Conservation (phyloP, 179 eudicot species). For the Corrigiola litoralis region DNA sequence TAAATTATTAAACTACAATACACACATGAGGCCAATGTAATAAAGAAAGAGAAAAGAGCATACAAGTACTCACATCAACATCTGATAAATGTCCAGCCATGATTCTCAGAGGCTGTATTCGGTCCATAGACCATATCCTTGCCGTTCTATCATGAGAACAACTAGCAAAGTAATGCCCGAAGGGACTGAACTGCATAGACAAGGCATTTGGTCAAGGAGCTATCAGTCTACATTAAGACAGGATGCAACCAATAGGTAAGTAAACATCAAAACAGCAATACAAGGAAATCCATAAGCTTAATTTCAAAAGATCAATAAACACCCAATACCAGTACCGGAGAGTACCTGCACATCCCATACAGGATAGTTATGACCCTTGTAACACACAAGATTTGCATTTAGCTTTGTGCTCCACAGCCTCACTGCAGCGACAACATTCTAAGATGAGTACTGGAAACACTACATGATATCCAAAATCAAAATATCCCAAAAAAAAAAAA, state of each 20-base stretch:
- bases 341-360: conserved; percentile 99
- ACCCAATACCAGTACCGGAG: neutral
- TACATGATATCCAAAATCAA: too few relatives aligned
- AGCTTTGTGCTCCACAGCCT: conserved; percentile 91
- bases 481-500: conserved; percentile 12
- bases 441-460: neutral
- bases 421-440: conserved; percentile 49
- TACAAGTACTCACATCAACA: conserved; percentile 76
- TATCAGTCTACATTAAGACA: neutral
- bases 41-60: neutral
- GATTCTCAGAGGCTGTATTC: conserved; percentile 86
- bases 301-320: neutral
- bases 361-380: conserved; percentile 98
- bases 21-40: neutral
- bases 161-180: conserved; percentile 95
- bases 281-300: neutral
- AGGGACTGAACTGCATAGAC: conserved; percentile 88
- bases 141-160: conserved; percentile 99
- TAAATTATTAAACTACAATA: too few relatives aligned
- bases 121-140: conserved; percentile 92
- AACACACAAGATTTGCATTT: conserved; percentile 96
- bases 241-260: neutral
- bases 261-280: too few relatives aligned
- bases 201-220: conserved; percentile 16
- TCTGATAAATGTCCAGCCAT: conserved; percentile 98